phyloP scores from a whole-genome alignment of 495 filamentous ascomycete species.

The Rhizodiscina lignyota region DNA sequence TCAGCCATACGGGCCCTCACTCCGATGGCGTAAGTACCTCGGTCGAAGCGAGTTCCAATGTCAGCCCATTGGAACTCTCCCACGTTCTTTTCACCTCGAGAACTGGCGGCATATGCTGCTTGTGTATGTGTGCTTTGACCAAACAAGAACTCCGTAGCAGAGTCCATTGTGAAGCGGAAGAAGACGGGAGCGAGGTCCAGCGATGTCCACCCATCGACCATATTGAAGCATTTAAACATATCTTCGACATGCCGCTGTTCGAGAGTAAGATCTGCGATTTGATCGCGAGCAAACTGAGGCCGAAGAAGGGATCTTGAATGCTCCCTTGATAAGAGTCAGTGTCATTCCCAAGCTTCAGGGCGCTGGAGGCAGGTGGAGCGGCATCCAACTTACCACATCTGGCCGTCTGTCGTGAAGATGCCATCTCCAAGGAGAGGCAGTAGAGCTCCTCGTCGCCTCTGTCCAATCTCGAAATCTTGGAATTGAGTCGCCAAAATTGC shows the following conservation, averaged over 20 bases:
- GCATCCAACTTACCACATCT: constrained; percentile 35
- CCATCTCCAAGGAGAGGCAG: constrained; percentile 45
- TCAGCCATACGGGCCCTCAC: no score
- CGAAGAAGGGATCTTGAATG: constrained; percentile 65
- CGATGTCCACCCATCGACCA: no score
- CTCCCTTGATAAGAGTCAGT: constrained; percentile 60
- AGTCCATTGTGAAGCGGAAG: constrained; percentile 69
- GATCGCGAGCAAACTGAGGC: constrained; percentile 71
- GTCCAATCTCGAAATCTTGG: constrained; percentile 41
- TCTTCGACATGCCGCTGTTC: constrained; percentile 44
- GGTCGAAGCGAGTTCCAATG: constrained; percentile 11
- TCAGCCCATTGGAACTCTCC: no score
- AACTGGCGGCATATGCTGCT: no score
- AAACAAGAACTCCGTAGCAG: constrained; percentile 74
- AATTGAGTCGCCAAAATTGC: constrained; percentile 41
- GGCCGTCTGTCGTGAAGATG: constrained; percentile 54
- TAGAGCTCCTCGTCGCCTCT: constrained; percentile 27
- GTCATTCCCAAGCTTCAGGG: constrained; percentile 57
- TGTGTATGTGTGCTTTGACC: constrained; percentile 49
- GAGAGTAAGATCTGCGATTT: constrained; percentile 61
- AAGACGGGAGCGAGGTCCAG: constrained; percentile 57
- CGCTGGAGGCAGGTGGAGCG: constrained; percentile 1
- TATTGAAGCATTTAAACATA: constrained; percentile 22
- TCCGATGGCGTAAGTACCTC: constrained; percentile 28
- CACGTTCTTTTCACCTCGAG: no score